These are phyloP conservation scores for Debaryomyces subglobosus DNA, from an alignment of 1,139 yeast genomes.

Conservation along the genomic window DNA sequence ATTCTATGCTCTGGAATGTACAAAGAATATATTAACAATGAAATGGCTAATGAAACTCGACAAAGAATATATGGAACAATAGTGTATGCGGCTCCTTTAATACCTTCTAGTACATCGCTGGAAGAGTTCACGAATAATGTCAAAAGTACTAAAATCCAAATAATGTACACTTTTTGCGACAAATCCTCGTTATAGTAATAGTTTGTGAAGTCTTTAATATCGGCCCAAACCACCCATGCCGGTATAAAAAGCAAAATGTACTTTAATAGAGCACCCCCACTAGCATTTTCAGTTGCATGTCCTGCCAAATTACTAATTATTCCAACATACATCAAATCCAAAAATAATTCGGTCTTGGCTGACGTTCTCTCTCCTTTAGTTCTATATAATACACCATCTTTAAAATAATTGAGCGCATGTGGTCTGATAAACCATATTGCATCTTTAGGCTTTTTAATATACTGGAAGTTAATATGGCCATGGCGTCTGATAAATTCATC, in stretches of 20 bases:
- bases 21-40: conserved; percentile 48
- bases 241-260: conserved; percentile 59
- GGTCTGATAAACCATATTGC: conserved; percentile 56
- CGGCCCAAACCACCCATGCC: conserved; percentile 67
- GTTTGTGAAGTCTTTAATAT: conserved; percentile 65
- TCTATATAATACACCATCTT: conserved; percentile 58
- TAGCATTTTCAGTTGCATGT: conserved; percentile 53
- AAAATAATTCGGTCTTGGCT: conserved; percentile 57
- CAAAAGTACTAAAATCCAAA: conserved; percentile 57
- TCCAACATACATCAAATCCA: conserved; percentile 68
- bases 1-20: conserved; percentile 56
- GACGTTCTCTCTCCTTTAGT: conserved; percentile 59
- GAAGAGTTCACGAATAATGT: conserved; percentile 58
- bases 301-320: conserved; percentile 64
- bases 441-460: conserved; percentile 48
- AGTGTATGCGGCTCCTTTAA: conserved; percentile 43
- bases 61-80: conserved; percentile 53
- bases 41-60: conserved; percentile 40
- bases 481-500: conserved; percentile 52
- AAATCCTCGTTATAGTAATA: conserved; percentile 67
- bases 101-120: conserved; percentile 34
- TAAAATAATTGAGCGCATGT: conserved; percentile 63
- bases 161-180: conserved; percentile 53
- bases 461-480: conserved; percentile 53
- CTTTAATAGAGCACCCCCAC: conserved; percentile 49